A percentile compares a stretch with the other conserved stretches of the same genome.
These are phyloP conservation scores for Tolypocladium amazonense DNA, from an alignment of 2,329 filamentous ascomycete species.

Conservation along the genomic window DNA sequence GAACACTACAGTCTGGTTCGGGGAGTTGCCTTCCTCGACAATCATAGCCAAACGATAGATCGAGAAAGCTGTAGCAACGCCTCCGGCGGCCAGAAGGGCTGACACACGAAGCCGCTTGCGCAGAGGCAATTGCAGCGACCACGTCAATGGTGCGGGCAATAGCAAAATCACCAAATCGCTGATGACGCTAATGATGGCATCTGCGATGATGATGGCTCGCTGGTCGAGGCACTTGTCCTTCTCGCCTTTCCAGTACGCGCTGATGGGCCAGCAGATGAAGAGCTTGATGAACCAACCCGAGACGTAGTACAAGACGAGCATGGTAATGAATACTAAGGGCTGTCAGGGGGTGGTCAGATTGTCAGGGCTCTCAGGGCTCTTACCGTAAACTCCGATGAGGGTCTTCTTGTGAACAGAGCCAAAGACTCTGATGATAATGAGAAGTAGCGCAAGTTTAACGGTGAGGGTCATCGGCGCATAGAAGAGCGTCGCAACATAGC, in stretches of 20 bases:
- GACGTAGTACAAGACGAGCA: not conserved
- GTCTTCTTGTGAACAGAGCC: not conserved
- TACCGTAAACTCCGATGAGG: not conserved
- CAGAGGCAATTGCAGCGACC: not conserved
- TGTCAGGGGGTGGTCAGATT: no score
- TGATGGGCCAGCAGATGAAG: not conserved
- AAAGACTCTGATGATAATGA: not conserved
- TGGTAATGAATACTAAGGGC: not conserved
- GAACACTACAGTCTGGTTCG: not conserved
- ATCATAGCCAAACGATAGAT: not conserved
- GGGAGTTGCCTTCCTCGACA: not conserved
- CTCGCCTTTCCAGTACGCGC: not conserved
- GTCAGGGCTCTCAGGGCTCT: no score
- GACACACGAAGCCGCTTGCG: not conserved
- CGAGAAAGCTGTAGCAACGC: not conserved
- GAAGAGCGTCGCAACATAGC: not conserved
- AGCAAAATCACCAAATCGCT: not conserved
- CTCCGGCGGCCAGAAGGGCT: not conserved
- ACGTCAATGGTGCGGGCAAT: not conserved
- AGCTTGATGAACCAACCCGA: not conserved
- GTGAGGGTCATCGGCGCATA: not conserved
- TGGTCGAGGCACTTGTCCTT: not conserved
- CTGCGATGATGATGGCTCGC: not conserved
- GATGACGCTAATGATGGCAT: not conserved
- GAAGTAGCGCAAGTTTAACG: not conserved